These are phyloP conservation scores for Byssothecium circinans DNA, from an alignment of 2,329 filamentous ascomycete species.

Conservation along the genomic window DNA sequence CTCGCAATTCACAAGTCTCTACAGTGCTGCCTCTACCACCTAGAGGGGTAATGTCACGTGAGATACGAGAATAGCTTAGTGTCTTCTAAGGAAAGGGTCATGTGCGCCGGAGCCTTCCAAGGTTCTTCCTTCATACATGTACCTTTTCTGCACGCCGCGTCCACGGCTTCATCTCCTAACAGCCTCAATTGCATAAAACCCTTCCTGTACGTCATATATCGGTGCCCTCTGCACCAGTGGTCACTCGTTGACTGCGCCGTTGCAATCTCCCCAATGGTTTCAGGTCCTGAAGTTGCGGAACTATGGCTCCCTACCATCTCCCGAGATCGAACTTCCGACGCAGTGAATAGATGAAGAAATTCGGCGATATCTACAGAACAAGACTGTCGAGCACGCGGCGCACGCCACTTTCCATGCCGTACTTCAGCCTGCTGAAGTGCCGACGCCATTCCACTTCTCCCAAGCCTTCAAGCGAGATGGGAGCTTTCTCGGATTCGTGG, in stretches of 20 bases:
- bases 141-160: too few relatives aligned
- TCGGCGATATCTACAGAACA: background rate
- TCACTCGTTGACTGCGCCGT: background rate
- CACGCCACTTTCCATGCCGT: background rate
- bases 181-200: too few relatives aligned
- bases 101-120: too few relatives aligned
- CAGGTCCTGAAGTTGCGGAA: background rate
- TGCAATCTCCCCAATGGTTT: background rate
- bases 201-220: background rate
- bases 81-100: too few relatives aligned
- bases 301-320: background rate
- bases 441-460: background rate
- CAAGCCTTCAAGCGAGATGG: background rate
- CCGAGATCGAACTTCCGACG: background rate
- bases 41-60: too few relatives aligned
- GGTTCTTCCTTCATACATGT: too few relatives aligned
- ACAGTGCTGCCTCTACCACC: too few relatives aligned
- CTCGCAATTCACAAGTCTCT: too few relatives aligned
- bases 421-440: background rate
- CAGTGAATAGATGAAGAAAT: slow-evolving; percentile 1
- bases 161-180: too few relatives aligned
- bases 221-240: background rate
- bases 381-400: background rate
- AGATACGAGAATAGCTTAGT: too few relatives aligned
- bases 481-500: slow-evolving; percentile 8